These are phyloP conservation scores for Laburnicola sp. DNA, from an alignment of 2,329 filamentous ascomycete genomes.

Conservation along the genomic window DNA sequence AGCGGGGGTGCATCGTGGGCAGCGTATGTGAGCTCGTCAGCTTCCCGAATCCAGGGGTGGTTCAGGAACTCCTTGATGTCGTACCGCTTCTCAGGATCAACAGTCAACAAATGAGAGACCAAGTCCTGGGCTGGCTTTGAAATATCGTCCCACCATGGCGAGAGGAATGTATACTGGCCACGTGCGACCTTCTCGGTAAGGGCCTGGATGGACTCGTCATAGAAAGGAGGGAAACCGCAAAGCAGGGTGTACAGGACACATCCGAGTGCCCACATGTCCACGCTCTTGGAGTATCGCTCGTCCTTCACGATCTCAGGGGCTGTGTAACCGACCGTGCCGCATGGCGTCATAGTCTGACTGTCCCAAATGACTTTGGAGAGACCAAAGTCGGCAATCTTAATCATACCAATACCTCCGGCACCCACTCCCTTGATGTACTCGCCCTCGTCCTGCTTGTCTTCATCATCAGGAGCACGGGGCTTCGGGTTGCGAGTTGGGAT, in stretches of 20 bases:
- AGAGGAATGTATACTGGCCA: slow-evolving; percentile 96
- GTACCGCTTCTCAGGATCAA: slow-evolving; percentile 93
- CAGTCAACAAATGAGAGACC: slow-evolving; percentile 88
- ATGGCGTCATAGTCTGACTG: slow-evolving; percentile 98
- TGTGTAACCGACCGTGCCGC: slow-evolving; percentile 96
- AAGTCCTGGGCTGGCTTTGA: slow-evolving; percentile 93
- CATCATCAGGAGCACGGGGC: slow-evolving; percentile 82
- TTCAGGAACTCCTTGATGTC: slow-evolving; percentile 88
- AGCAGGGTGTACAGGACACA: slow-evolving; percentile 95
- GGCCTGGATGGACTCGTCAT: slow-evolving; percentile 96
- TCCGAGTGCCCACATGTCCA: slow-evolving; percentile 98
- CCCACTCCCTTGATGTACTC: slow-evolving; percentile 84
- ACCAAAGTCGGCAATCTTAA: slow-evolving; percentile 98
- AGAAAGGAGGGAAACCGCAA: slow-evolving; percentile 97
- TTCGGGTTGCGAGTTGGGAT: slow-evolving; percentile 79
- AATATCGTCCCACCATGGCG: slow-evolving; percentile 99
- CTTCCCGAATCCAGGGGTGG: slow-evolving; percentile 89
- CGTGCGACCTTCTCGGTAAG: slow-evolving; percentile 96
- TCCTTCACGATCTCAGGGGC: slow-evolving; percentile 99
- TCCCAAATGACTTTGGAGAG: slow-evolving; percentile 99
- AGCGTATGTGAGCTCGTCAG: slow-evolving; percentile 67
- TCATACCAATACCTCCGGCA: slow-evolving; percentile 85
- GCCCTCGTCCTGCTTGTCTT: slow-evolving; percentile 96
- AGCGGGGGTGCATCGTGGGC: slow-evolving; percentile 71
- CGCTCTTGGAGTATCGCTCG: slow-evolving; percentile 96